phyloP scores from a whole-genome alignment of 176 grass and related monocot species.

The Aegilops tauschii region DNA sequence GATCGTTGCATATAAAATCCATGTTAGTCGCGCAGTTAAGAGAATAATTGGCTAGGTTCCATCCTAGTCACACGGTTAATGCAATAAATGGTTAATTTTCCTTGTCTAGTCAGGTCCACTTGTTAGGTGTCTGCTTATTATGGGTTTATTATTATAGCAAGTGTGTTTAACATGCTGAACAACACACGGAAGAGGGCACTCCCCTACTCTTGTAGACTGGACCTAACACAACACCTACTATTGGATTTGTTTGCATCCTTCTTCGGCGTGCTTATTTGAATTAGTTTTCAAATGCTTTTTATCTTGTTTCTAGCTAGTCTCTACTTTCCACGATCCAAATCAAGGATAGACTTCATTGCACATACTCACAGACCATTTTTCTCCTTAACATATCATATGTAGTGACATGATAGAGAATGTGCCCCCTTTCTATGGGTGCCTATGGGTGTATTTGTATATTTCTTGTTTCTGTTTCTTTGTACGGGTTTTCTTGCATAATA shows the following conservation, averaged over 20 bases:
- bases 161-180: conserved; percentile 31
- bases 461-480: not conserved
- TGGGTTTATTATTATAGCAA: not conserved
- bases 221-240: conserved; percentile 38
- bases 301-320: not conserved
- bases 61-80: not conserved
- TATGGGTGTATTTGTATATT: not conserved
- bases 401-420: not conserved
- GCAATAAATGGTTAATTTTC: not conserved
- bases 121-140: conserved; percentile 21
- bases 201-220: conserved; percentile 28
- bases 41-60: conserved; percentile 14
- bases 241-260: conserved; percentile 14
- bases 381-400: not conserved
- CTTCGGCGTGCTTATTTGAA: not conserved
- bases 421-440: not conserved
- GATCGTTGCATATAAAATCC: conserved; percentile 7
- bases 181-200: conserved; percentile 16
- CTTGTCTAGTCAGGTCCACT: conserved; percentile 25
- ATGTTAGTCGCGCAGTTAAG: not conserved
- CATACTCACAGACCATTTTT: not conserved
- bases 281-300: conserved; percentile 9
- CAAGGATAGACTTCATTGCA: not conserved
- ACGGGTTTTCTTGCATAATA: not conserved
- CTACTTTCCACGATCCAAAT: not conserved